phyloP scores from a whole-genome alignment of 805 yeast species.

The Grigorovia jiainica region DNA sequence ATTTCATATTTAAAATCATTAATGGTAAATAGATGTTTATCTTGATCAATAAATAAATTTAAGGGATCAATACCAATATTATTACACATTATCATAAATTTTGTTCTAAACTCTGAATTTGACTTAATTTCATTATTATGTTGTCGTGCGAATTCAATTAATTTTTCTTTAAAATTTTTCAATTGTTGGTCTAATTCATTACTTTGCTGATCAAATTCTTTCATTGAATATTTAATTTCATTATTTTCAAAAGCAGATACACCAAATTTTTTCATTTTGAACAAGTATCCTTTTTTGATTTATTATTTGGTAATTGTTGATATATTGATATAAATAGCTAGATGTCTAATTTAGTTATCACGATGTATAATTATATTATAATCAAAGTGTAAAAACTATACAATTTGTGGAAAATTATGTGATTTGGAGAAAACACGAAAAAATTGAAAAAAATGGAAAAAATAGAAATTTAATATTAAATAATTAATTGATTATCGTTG shows the following conservation, averaged over 20 bases:
- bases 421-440: too few species aligned
- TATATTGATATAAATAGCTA: too few species aligned
- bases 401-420: too few species aligned
- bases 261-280: conserved; percentile 35
- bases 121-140: conserved; percentile 59
- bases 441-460: too few species aligned
- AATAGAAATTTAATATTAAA: too few species aligned
- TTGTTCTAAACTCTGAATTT: conserved; percentile 55
- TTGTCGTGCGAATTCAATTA: conserved; percentile 63
- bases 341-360: too few species aligned
- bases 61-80: conserved; percentile 82
- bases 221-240: conserved; percentile 4
- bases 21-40: conserved; percentile 24
- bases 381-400: too few species aligned
- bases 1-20: conserved; percentile 56
- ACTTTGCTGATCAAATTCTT: conserved; percentile 39
- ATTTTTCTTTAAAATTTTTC: conserved; percentile 64
- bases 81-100: conserved; percentile 67
- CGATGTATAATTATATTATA: too few species aligned
- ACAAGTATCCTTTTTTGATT: not conserved
- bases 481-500: too few species aligned
- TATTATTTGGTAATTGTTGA: too few species aligned
- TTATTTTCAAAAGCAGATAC: conserved; percentile 36
- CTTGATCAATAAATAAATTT: conserved; percentile 25
- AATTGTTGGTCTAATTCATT: conserved; percentile 61